phyloP scores from a whole-genome alignment of 345 rosid species.

The Lumnitzera littorea region DNA sequence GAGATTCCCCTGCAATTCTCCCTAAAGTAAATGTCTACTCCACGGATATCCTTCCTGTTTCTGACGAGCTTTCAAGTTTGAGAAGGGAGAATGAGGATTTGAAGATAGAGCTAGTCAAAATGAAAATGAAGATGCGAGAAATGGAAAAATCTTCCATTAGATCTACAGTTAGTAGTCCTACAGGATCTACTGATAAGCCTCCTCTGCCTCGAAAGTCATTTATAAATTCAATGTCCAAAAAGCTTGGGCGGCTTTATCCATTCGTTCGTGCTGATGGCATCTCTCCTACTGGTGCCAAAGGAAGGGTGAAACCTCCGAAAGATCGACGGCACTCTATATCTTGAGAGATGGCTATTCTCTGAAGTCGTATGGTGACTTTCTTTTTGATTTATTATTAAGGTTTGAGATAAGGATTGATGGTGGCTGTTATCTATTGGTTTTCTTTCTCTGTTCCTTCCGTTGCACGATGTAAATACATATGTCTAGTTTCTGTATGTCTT shows the following conservation, averaged over 20 bases:
- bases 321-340: conserved; percentile 86
- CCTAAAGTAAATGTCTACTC: conserved; percentile 27
- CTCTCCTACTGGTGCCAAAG: conserved; percentile 33
- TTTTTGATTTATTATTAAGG: conserved; percentile 12
- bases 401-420: conserved; percentile 7
- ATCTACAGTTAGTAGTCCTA: conserved; percentile 30
- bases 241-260: conserved; percentile 71
- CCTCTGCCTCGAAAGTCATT: conserved; percentile 73
- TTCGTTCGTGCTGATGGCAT: conserved; percentile 41
- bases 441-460: background rate
- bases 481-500: too few species aligned
- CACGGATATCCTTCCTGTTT: conserved; percentile 33
- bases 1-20: conserved; percentile 28
- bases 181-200: conserved; percentile 54
- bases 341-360: conserved; percentile 24
- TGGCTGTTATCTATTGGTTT: conserved; percentile 3
- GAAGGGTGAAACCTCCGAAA: conserved; percentile 55
- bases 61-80: conserved; percentile 57
- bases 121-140: conserved; percentile 87
- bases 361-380: background rate
- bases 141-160: conserved; percentile 29
- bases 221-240: conserved; percentile 66
- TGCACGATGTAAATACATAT: too few species aligned
- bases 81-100: conserved; percentile 75
- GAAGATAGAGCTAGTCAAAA: conserved; percentile 62